Conservation (phyloP, 2,329 filamentous ascomycete species). For the Rhexocercosporidium sp. region DNA sequence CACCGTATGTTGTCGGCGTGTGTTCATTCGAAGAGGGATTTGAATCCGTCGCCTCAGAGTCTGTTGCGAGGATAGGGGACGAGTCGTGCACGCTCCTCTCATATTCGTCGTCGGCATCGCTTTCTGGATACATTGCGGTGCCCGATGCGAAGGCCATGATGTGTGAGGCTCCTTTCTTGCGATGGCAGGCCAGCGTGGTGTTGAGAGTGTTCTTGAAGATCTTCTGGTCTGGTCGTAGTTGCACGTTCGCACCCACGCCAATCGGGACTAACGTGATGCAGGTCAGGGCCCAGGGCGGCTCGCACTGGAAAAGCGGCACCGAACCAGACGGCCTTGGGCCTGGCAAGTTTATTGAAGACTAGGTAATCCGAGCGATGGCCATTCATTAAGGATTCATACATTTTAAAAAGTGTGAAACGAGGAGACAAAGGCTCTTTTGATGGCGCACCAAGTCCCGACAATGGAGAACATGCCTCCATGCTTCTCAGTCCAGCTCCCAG, state of each 20-base stretch:
- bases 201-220: neutral
- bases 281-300: conserved; percentile 4
- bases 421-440: too few relatives aligned
- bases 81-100: conserved; percentile 64
- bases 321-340: neutral
- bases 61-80: conserved; percentile 67
- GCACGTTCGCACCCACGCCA: conserved; percentile 9
- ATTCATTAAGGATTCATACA: too few relatives aligned
- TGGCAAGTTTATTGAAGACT: too few relatives aligned
- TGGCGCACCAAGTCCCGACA: too few relatives aligned
- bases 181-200: conserved; percentile 3
- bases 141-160: conserved; percentile 64
- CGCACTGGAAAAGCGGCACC: neutral
- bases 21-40: conserved; percentile 71
- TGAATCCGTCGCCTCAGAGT: conserved; percentile 74
- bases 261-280: conserved; percentile 6
- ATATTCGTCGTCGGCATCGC: conserved; percentile 83
- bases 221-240: neutral
- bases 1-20: conserved; percentile 79
- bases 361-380: too few relatives aligned
- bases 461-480: too few relatives aligned
- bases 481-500: too few relatives aligned
- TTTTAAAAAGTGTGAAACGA: too few relatives aligned
- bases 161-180: conserved; percentile 11
- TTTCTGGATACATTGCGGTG: conserved; percentile 73